Conservation (phyloP, 352 stramenopile species). For the Phytophthora capsici region DNA sequence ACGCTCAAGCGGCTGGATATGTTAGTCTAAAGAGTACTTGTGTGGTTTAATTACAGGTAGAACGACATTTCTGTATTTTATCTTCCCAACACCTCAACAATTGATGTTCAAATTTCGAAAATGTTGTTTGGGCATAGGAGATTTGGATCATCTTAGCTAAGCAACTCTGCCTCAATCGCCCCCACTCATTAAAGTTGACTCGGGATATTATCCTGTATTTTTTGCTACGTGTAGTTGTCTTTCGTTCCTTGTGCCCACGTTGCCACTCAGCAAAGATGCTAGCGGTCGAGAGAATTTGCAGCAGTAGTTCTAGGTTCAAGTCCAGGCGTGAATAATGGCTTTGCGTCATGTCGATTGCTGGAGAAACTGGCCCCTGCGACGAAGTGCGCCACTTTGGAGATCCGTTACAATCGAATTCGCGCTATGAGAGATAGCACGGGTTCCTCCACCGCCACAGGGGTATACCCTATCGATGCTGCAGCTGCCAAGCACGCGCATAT, state of each 20-base stretch:
- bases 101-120: no score
- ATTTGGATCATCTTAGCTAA: not conserved
- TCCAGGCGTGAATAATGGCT: not conserved
- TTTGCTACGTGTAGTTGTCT: not conserved
- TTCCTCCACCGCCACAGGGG: not conserved
- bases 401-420: constrained; percentile 20
- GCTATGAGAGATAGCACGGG: constrained; percentile 14
- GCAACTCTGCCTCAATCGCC: not conserved
- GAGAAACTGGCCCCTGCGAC: constrained; percentile 1
- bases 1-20: no score
- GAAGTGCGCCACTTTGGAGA: not conserved
- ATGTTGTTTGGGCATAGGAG: not conserved
- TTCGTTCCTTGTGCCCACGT: not conserved
- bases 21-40: no score
- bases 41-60: no score
- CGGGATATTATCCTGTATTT: not conserved
- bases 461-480: constrained; percentile 4
- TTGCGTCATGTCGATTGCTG: not conserved
- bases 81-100: no score
- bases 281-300: not conserved
- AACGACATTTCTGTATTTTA: no score
- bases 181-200: constrained; percentile 3
- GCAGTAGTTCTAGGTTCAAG: not conserved
- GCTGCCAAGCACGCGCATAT: constrained; percentile 11
- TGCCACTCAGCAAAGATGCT: not conserved